Percentiles rank a stretch among this genome's conserved stretches.
Conservation (phyloP, 306 rosid species). For the Pterocarpus macrocarpus region DNA sequence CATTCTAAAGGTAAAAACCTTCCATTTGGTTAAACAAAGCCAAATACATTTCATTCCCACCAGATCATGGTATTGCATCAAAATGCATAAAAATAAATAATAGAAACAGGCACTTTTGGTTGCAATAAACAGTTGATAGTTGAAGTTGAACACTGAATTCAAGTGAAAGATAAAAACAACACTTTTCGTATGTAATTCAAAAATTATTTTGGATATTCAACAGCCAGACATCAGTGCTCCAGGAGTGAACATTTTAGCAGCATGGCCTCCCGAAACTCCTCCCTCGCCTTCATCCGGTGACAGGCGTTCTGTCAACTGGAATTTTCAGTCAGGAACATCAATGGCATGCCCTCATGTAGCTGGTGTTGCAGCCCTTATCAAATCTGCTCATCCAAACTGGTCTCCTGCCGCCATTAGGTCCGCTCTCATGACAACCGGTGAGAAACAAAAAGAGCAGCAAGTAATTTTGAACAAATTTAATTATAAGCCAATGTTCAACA, state of each 20-base stretch:
- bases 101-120: too few species aligned
- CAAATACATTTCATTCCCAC: too few species aligned
- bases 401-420: conserved; percentile 66
- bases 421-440: conserved; percentile 56
- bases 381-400: conserved; percentile 65
- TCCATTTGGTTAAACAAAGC: too few species aligned
- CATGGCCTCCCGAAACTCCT: conserved; percentile 67
- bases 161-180: too few species aligned
- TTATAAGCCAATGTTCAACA: not conserved
- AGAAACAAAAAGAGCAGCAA: conserved; percentile 1
- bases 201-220: not conserved
- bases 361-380: conserved; percentile 62
- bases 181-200: not conserved
- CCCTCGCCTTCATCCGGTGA: conserved; percentile 43
- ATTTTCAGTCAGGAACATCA: conserved; percentile 69
- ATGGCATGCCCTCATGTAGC: conserved; percentile 70
- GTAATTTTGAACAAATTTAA: not conserved
- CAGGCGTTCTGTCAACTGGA: conserved; percentile 50
- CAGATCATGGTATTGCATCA: not conserved
- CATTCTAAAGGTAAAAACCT: conserved; percentile 58
- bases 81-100: not conserved
- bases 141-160: too few species aligned
- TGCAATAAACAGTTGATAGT: too few species aligned
- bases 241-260: conserved; percentile 63
- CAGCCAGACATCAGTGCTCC: conserved; percentile 71